Conservation (phyloP, 805 yeast species). For the Brettanomyces naardenensis region DNA sequence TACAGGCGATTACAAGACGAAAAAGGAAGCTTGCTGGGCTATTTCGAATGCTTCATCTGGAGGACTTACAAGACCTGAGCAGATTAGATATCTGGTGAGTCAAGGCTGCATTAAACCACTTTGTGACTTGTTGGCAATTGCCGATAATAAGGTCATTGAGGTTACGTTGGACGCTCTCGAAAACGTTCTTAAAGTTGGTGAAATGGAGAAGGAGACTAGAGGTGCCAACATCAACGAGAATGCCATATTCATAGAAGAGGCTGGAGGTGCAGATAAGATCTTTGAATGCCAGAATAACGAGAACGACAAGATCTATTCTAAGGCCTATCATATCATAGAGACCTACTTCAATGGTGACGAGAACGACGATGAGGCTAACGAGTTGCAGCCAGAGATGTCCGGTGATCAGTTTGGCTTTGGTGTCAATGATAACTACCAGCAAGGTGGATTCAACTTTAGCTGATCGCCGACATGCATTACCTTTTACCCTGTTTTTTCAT, state of each 20-base stretch:
- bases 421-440: constrained; percentile 40
- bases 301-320: constrained; percentile 86
- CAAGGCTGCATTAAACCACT: constrained; percentile 98
- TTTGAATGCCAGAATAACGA: constrained; percentile 86
- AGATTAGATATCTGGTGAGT: constrained; percentile 81
- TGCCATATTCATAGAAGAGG: constrained; percentile 91
- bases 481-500: constrained; percentile 1
- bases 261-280: constrained; percentile 97
- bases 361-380: constrained; percentile 55
- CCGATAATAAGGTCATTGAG: constrained; percentile 87
- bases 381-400: constrained; percentile 60
- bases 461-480: constrained; percentile 6
- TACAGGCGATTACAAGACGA: constrained; percentile 88
- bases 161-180: constrained; percentile 94
- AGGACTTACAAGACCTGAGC: constrained; percentile 86
- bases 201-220: constrained; percentile 74
- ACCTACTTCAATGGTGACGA: constrained; percentile 86
- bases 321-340: constrained; percentile 84
- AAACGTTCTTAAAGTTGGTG: constrained; percentile 91
- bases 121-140: constrained; percentile 82
- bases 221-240: constrained; percentile 70
- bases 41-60: constrained; percentile 97
- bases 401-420: constrained; percentile 91
- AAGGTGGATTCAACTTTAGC: constrained; percentile 41
- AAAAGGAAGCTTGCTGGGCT: constrained; percentile 99